These are phyloP conservation scores for Penicillium sp. DNA, from an alignment of 2,329 filamentous ascomycete species.

Conservation along the genomic window DNA sequence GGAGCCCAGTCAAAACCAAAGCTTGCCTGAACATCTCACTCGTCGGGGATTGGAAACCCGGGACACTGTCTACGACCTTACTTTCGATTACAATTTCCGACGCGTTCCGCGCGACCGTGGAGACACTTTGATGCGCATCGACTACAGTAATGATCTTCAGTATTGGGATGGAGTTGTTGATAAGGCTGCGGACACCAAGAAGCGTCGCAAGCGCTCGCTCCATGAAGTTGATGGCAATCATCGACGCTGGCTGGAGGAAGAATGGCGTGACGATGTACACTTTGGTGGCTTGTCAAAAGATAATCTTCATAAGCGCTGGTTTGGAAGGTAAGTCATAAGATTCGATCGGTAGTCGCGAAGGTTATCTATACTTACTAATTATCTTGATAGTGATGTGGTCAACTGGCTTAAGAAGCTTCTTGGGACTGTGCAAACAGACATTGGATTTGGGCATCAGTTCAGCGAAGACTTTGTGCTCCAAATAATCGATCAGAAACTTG, in stretches of 20 bases:
- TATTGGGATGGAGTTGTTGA: conserved; percentile 39
- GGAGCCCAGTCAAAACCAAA: conserved; percentile 21
- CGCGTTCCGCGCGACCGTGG: conserved; percentile 34
- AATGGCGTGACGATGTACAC: conserved; percentile 37
- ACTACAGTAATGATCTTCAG: conserved; percentile 39
- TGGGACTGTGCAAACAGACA: too few relatives aligned
- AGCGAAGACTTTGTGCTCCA: too few relatives aligned
- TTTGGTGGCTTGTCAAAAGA: conserved; percentile 23
- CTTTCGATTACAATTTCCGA: conserved; percentile 44
- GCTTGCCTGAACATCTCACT: conserved; percentile 23
- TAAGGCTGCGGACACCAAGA: conserved; percentile 17
- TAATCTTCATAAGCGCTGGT: conserved; percentile 42
- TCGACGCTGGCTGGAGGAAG: conserved; percentile 42
- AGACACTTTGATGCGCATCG: conserved; percentile 40
- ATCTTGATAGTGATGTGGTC: too few relatives aligned
- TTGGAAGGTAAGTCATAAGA: conserved; percentile 30
- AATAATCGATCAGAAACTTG: too few relatives aligned
- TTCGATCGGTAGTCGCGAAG: too few relatives aligned
- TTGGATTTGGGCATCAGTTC: too few relatives aligned
- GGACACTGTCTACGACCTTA: conserved; percentile 36
- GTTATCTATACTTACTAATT: too few relatives aligned
- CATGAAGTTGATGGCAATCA: conserved; percentile 33
- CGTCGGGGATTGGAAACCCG: conserved; percentile 1
- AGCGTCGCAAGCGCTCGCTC: conserved; percentile 29
- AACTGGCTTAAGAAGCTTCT: too few relatives aligned